Conservation (phyloP, 257 asterid species). For the Nicotiana tomentosiformis region DNA sequence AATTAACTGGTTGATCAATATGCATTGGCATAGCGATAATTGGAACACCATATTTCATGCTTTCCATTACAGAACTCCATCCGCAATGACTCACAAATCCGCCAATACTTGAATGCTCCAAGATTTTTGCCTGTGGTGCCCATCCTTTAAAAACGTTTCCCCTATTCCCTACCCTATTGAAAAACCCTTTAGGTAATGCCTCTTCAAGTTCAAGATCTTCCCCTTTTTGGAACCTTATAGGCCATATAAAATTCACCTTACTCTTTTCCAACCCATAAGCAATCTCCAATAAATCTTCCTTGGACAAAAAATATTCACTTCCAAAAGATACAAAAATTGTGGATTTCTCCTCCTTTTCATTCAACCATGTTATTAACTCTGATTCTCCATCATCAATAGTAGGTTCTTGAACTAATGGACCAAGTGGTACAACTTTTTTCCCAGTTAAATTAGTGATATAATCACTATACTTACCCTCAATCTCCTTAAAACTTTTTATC, state of each 20-base stretch:
- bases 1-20: neutral
- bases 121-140: neutral
- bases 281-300: neutral
- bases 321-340: neutral
- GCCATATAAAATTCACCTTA: neutral
- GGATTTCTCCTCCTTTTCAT: neutral
- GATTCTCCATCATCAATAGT: neutral
- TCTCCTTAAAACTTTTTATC: conserved; percentile 7
- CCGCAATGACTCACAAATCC: conserved; percentile 3
- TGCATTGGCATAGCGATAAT: neutral
- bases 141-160: neutral
- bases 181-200: neutral
- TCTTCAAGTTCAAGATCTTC: neutral
- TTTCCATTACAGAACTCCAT: conserved; percentile 5
- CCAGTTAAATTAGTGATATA: neutral
- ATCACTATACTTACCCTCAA: conserved; percentile 3
- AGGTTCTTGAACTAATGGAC: conserved; percentile 5
- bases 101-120: neutral
- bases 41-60: neutral
- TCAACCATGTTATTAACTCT: conserved; percentile 4
- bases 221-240: neutral
- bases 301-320: neutral
- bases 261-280: neutral
- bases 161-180: neutral
- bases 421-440: neutral